These are phyloP conservation scores for Dothistroma septosporum DNA, from an alignment of 2,329 filamentous ascomycete genomes.

Conservation along the genomic window DNA sequence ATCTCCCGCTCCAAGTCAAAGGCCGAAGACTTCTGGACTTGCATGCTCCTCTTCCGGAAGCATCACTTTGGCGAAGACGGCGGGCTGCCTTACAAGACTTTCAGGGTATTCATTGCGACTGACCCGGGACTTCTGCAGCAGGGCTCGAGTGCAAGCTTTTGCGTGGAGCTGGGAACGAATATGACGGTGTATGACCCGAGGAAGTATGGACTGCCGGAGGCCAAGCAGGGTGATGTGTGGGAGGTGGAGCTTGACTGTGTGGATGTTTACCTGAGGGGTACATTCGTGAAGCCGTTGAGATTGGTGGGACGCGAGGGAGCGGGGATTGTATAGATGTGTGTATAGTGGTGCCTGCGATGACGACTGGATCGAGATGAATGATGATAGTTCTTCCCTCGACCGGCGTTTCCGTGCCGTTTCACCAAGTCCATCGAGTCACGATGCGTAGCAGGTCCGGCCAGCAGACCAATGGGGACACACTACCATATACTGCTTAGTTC, in stretches of 20 bases:
- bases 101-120: background rate
- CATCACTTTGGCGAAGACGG: conserved; percentile 50
- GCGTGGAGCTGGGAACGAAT: conserved; percentile 20
- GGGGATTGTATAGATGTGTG: background rate
- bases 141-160: conserved; percentile 14
- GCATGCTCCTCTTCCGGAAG: conserved; percentile 55
- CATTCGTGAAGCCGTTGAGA: conserved; percentile 38
- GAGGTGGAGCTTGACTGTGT: conserved; percentile 40
- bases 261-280: conserved; percentile 33
- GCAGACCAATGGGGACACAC: no score
- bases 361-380: background rate
- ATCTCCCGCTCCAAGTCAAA: conserved; percentile 38
- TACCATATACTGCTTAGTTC: no score
- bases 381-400: background rate
- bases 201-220: conserved; percentile 10
- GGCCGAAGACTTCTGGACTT: conserved; percentile 47
- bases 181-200: background rate
- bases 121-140: conserved; percentile 17
- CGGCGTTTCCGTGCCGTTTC: no score
- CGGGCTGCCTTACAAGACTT: conserved; percentile 1
- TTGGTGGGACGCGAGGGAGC: conserved; percentile 32
- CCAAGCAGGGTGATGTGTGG: conserved; percentile 44
- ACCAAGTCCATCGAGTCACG: no score
- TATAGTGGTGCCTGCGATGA: background rate
- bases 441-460: no score